Base-by-base conservation (phyloP, 148 eudicot species). In the Rhododendron molle region DNA sequence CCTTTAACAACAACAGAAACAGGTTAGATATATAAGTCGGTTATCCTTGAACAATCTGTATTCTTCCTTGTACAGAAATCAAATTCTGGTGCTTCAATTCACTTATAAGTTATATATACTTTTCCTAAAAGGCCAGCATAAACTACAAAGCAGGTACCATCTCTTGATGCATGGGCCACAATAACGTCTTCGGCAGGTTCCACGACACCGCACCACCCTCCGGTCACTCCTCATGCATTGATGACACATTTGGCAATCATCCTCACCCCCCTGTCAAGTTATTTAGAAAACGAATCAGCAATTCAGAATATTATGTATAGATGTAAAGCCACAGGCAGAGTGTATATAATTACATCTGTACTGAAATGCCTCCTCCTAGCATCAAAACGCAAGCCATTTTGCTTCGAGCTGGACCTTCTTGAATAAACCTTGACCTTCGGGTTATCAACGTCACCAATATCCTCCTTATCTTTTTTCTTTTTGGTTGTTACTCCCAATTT, bases 181-280 rank as follows among this genome's bases (percentile, higher is more conserved):
- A 12, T 56, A 88, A 12, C 87, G 82, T 71, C 30, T 88, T n/a
- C 40, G 44, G 56, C 87, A 85, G 18, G 72, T 32, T 56, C 43
- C n/a, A 18, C 49, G 71, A 77, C 83, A 76, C 74, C 87, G 83
- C 34, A 60, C 83, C 79, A 83, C 89, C 83, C 40, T 62, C 80
- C n/a, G 83, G 67, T 52, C 85, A 83, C 71, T 76, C 21, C 16
- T 77, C 49, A 30, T n/a, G 83, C 89, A 88, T 78, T 88, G 89
- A 77, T 88, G 89, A 73, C 89, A 88, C 83, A 76, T 56, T 20
- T 20, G 65, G 76, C 79, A 40, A 67, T 88, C 84, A 67, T 84
- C 84, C 18, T 78, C 78, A 3, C 50, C 76, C 50, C 76, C 83
- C 89, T 85, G 87, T 52, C n/a, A 36, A 71, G 23, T 78, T 38